These are phyloP conservation scores for Epichloe gansuensis DNA, from an alignment of 2,329 filamentous ascomycete species.

Conservation along the genomic window DNA sequence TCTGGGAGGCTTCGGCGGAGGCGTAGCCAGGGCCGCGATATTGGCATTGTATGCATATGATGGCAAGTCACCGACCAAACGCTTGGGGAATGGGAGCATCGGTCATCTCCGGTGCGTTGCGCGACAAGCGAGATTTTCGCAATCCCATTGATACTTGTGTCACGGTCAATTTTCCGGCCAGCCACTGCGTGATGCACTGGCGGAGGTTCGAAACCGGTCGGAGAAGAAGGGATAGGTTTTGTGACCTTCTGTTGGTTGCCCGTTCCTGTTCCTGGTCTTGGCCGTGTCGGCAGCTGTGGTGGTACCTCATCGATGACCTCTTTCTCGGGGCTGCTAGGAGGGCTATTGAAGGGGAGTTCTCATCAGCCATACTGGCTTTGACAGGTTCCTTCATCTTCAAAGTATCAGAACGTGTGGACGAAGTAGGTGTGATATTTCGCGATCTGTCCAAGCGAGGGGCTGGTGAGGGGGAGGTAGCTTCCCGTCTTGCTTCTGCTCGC, in stretches of 20 bases:
- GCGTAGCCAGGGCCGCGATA: conserved; percentile 3
- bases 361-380: conserved; percentile 18
- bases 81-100: conserved; percentile 39
- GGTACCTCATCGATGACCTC: conserved; percentile 36
- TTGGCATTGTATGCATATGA: conserved; percentile 6
- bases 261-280: conserved; percentile 27
- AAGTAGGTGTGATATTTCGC: conserved; percentile 20
- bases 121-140: conserved; percentile 25
- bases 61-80: conserved; percentile 15
- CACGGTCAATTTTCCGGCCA: conserved; percentile 32
- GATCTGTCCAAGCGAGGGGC: conserved; percentile 69
- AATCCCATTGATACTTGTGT: conserved; percentile 29
- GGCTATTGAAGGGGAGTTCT: conserved; percentile 72
- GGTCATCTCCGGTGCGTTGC: conserved; percentile 30
- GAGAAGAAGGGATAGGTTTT: conserved; percentile 12
- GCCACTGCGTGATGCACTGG: conserved; percentile 38
- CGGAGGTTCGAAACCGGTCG: conserved; percentile 35
- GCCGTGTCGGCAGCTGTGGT: conserved; percentile 36
- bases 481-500: conserved; percentile 38
- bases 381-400: conserved; percentile 6
- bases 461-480: conserved; percentile 50
- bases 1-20: conserved; percentile 34
- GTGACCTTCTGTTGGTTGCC: conserved; percentile 12
- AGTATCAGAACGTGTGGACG: conserved; percentile 7
- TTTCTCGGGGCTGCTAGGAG: conserved; percentile 56